phyloP scores from a whole-genome alignment of 2,329 filamentous ascomycete genomes.

The Fusarium sp. region DNA sequence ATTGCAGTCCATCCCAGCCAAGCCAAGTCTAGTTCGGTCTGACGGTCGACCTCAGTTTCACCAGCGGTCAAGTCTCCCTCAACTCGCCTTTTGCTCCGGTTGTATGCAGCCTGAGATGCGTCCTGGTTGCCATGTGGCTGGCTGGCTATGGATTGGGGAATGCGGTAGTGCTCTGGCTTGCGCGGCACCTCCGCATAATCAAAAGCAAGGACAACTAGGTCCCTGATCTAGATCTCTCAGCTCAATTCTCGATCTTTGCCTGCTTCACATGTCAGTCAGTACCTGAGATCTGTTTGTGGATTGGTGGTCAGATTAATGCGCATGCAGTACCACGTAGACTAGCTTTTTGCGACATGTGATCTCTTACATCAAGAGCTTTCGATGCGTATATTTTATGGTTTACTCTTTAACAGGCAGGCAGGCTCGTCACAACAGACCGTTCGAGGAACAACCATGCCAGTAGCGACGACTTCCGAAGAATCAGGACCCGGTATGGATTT shows the following conservation, averaged over 20 bases:
- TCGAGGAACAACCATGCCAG: background rate
- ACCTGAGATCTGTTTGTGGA: slow-evolving; percentile 33
- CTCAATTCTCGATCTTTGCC: slow-evolving; percentile 28
- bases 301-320: slow-evolving; percentile 6
- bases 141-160: slow-evolving; percentile 31
- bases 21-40: slow-evolving; percentile 1
- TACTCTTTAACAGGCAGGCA: background rate
- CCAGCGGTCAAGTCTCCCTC: slow-evolving; percentile 14
- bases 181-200: slow-evolving; percentile 4
- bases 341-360: slow-evolving; percentile 22
- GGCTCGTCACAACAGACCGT: too few relatives aligned
- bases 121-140: slow-evolving; percentile 36
- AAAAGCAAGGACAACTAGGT: slow-evolving; percentile 10
- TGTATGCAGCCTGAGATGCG: slow-evolving; percentile 1
- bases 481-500: background rate
- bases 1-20: slow-evolving; percentile 30
- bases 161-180: slow-evolving; percentile 18
- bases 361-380: slow-evolving; percentile 15
- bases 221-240: slow-evolving; percentile 33
- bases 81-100: slow-evolving; percentile 24
- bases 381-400: slow-evolving; percentile 24
- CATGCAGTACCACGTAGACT: background rate
- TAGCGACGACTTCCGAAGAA: slow-evolving; percentile 2
- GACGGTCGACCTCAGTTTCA: slow-evolving; percentile 5
- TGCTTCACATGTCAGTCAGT: slow-evolving; percentile 41